Percentiles rank a stretch among this genome's conserved stretches.
Evolutionary conservation across 805 yeast species (phyloP).

Genomic region (Pichia gijzeniarum): DNA sequence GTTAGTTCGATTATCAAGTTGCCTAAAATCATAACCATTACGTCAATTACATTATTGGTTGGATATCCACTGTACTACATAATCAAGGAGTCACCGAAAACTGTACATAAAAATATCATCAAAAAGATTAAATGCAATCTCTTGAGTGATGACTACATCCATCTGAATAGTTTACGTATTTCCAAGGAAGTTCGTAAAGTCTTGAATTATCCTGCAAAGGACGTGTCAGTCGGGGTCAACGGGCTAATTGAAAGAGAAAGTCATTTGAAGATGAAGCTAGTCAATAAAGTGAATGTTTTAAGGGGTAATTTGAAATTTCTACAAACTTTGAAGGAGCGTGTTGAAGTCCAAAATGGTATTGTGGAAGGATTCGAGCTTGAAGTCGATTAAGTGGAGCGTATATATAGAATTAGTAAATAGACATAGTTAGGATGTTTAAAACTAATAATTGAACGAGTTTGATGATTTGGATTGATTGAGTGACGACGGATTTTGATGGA

Average conservation of each 20-base stretch:
- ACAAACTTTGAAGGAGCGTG: constrained; percentile 31
- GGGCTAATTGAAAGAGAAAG: constrained; percentile 55
- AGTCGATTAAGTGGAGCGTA: constrained; percentile 3
- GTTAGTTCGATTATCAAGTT: constrained; percentile 24
- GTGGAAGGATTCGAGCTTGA: constrained; percentile 13
- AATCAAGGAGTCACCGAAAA: constrained; percentile 78
- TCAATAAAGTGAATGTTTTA: constrained; percentile 46
- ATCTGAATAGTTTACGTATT: constrained; percentile 68
- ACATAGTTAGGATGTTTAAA: too few species aligned
- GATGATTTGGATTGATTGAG: too few species aligned
- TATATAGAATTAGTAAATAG: too few species aligned
- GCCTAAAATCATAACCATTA: constrained; percentile 31
- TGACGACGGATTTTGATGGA: too few species aligned
- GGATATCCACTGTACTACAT: constrained; percentile 41
- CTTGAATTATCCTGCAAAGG: constrained; percentile 73
- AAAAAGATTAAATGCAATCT: constrained; percentile 60
- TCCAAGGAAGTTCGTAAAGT: constrained; percentile 80
- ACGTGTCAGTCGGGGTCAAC: constrained; percentile 67
- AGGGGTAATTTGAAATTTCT: constrained; percentile 53
- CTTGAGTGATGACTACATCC: constrained; percentile 67
- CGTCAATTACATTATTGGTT: constrained; percentile 29
- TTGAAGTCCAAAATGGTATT: constrained; percentile 18
- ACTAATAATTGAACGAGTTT: too few species aligned
- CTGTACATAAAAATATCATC: constrained; percentile 79
- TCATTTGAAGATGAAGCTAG: constrained; percentile 49